Evolutionary conservation across 768 basidiomycete species (phyloP).

Genomic region (Tylopilus sp.): DNA sequence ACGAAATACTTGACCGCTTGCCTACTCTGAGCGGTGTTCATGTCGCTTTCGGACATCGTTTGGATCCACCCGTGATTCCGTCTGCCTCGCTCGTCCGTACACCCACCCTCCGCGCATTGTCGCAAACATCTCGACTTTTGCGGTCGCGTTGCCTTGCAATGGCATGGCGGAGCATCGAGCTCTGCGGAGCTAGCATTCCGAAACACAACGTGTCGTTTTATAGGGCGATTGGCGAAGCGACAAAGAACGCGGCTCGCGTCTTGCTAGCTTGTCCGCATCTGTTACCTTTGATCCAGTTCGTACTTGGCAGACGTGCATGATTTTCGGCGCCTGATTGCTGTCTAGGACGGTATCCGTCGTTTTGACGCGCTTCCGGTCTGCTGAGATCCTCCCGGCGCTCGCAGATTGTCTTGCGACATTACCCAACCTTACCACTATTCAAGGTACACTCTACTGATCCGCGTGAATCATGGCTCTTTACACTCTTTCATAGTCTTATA

Average conservation of each 20-base stretch:
- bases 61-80: background rate
- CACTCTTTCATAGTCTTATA: constrained; percentile 8
- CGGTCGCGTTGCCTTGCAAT: constrained; percentile 12
- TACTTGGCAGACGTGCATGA: background rate
- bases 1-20: constrained; percentile 7
- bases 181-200: background rate
- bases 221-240: background rate
- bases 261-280: constrained; percentile 4
- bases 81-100: background rate
- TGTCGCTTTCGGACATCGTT: constrained; percentile 8
- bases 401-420: background rate
- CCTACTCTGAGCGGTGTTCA: no score
- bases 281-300: constrained; percentile 3
- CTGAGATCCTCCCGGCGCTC: background rate
- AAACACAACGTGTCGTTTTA: background rate
- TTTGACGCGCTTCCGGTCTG: background rate
- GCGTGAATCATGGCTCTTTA: no score
- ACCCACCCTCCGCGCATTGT: background rate
- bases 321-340: background rate
- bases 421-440: constrained; percentile 4
- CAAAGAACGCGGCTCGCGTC: background rate
- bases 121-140: constrained; percentile 5
- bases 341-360: background rate
- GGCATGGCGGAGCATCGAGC: constrained; percentile 13
- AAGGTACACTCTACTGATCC: no score